These are phyloP conservation scores for Phytophthora ramorum DNA, from an alignment of 352 stramenopile species.

Conservation along the genomic window DNA sequence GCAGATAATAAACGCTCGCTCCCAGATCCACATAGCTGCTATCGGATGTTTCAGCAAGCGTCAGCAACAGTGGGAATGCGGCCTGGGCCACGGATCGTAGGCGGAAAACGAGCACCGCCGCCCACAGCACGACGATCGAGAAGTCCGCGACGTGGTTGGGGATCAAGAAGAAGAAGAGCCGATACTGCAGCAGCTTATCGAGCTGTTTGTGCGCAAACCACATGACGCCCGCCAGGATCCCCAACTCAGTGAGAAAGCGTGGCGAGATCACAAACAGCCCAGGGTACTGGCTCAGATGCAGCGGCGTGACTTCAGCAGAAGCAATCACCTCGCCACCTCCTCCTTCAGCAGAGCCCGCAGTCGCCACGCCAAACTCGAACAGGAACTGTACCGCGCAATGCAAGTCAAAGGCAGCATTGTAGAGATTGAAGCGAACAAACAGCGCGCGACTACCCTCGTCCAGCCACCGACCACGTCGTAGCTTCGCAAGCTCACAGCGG, in stretches of 20 bases:
- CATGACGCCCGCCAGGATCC: conserved; percentile 42
- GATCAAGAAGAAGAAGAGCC: conserved; percentile 70
- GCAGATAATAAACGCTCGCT: conserved; percentile 34
- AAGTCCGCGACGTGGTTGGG: conserved; percentile 61
- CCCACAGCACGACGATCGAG: conserved; percentile 53
- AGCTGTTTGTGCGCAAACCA: conserved; percentile 61
- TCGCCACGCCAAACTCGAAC: conserved; percentile 59
- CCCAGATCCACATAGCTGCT: conserved; percentile 47
- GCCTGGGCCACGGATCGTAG: conserved; percentile 40
- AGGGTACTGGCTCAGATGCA: conserved; percentile 62
- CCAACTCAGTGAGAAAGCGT: conserved; percentile 61
- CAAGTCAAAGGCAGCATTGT: conserved; percentile 59
- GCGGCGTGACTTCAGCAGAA: conserved; percentile 37
- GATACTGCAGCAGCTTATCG: conserved; percentile 62
- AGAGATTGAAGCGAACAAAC: conserved; percentile 72
- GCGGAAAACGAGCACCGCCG: conserved; percentile 38
- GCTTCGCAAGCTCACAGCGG: conserved; percentile 43
- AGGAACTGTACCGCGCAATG: conserved; percentile 57
- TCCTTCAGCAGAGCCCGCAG: conserved; percentile 24
- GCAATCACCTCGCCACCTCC: conserved; percentile 39
- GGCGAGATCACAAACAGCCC: conserved; percentile 50
- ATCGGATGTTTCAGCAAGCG: conserved; percentile 38
- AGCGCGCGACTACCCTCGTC: conserved; percentile 53
- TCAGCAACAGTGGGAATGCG: conserved; percentile 47
- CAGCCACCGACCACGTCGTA: conserved; percentile 58